phyloP scores from a whole-genome alignment of 495 filamentous ascomycete genomes.

The Neurospora sp. region DNA sequence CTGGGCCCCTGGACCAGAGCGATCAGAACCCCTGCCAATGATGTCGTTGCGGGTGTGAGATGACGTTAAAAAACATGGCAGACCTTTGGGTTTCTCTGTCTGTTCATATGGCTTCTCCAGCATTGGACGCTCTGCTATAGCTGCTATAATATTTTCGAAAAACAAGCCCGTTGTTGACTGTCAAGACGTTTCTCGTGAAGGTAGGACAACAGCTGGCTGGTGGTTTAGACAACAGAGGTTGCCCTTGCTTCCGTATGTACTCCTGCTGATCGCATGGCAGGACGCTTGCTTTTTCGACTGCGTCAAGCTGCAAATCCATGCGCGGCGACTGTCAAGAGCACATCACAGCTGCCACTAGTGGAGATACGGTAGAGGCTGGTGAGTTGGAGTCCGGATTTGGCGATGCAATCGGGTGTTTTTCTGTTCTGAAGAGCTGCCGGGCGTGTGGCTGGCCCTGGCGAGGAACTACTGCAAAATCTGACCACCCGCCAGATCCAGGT shows the following conservation, averaged over 20 bases:
- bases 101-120: constrained; percentile 2
- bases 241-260: not conserved
- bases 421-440: not conserved
- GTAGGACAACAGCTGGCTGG: not conserved
- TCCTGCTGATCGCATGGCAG: not conserved
- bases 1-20: not conserved
- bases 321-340: not conserved
- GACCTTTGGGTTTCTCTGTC: constrained; percentile 1
- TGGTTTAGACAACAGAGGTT: not conserved
- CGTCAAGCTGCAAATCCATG: not conserved
- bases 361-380: not conserved
- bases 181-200: not conserved
- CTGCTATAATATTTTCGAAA: not conserved
- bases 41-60: constrained; percentile 10
- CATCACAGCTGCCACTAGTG: not conserved
- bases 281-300: not conserved
- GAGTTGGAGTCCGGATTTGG: not conserved
- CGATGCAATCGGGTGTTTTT: not conserved
- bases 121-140: not conserved
- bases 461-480: not conserved
- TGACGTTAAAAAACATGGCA: constrained; percentile 8
- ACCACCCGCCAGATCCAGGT: not conserved
- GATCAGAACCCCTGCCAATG: constrained; percentile 15
- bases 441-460: not conserved
- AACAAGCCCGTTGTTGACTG: not conserved